Evolutionary conservation across 1,284 basidiomycete species (phyloP), one percentile per base, ranked within the genome.

Genomic region (Boletellus deceptivus): DNA sequence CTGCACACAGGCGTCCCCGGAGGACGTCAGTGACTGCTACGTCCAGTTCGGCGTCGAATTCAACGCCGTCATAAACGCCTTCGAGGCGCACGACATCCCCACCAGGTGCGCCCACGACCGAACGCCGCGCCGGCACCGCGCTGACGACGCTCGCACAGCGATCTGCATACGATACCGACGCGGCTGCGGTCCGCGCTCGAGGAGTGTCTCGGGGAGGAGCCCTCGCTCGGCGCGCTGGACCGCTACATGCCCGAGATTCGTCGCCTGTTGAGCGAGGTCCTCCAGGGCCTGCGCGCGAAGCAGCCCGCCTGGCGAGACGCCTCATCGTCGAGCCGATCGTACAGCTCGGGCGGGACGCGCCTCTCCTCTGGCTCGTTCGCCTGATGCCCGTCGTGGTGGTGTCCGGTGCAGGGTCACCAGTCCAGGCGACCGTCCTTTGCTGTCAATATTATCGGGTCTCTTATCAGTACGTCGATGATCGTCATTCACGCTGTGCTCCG

Each of bases 11-110:
- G 82, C 87, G 4, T 75, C 80, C 4, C 92, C 96, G 57, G 76
- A 75, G 17, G 76, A 93, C 65, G 93, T 98, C 59, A 94, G 91
- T 74, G 88, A 96, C 68, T 83, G 93, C 50, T 99, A 95, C 66
- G 91, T 99, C 49, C 81, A 85, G 55, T 80, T 98, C n/a, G 94
- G 93, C 34, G 91, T 92, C 64, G 88, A 95, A 59, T 96, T 98
- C 75, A 94, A 96, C 70, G 76, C 80, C 2, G 89, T 89, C 46
- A 83, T 93, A 33, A 77, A 76, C 33, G 91, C 93, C 0, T 98
- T 98, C 67, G 77, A 82, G 20, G 75, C 79, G 46, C 84, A 89
- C 59, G 78, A 82, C 22, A 92, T 99, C 60, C 82, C 89, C 55
- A 84, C 94, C 67, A 86, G 78, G 93, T 94, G 55, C 66, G 81